phyloP scores from a whole-genome alignment of 129 eudicot genomes.

The Daucus carota region DNA sequence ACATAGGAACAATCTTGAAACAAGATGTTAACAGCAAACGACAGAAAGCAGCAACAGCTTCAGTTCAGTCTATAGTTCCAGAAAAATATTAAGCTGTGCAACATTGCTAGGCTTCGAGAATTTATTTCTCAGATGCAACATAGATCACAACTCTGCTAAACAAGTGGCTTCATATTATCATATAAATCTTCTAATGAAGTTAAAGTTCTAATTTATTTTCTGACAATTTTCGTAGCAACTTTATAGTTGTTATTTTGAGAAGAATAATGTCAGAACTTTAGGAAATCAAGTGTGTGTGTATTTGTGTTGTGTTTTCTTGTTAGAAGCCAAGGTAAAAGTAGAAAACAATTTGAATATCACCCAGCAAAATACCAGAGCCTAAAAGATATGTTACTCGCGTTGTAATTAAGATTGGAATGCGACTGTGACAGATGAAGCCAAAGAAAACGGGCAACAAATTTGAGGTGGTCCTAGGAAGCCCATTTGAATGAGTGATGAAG shows the following conservation, averaged over 20 bases:
- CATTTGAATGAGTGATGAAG: conserved; percentile 16
- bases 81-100: background rate
- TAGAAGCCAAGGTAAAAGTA: background rate
- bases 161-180: background rate
- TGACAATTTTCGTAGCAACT: too few relatives aligned
- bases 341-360: background rate
- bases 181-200: background rate
- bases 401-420: conserved; percentile 4
- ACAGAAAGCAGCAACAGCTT: background rate
- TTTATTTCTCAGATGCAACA: background rate
- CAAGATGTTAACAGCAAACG: background rate
- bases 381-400: background rate
- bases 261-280: background rate
- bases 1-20: background rate
- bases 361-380: background rate
- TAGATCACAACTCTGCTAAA: background rate
- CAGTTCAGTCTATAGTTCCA: background rate
- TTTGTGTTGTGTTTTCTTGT: background rate
- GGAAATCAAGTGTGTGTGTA: background rate
- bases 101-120: background rate
- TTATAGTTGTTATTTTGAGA: background rate
- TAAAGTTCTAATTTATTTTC: too few relatives aligned
- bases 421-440: conserved; percentile 23
- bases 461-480: conserved; percentile 27
- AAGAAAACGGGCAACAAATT: conserved; percentile 10